A percentile compares a stretch with the other conserved stretches of the same genome.
Conservation (phyloP, 305 asterid species). For the Solanum hybrid region DNA sequence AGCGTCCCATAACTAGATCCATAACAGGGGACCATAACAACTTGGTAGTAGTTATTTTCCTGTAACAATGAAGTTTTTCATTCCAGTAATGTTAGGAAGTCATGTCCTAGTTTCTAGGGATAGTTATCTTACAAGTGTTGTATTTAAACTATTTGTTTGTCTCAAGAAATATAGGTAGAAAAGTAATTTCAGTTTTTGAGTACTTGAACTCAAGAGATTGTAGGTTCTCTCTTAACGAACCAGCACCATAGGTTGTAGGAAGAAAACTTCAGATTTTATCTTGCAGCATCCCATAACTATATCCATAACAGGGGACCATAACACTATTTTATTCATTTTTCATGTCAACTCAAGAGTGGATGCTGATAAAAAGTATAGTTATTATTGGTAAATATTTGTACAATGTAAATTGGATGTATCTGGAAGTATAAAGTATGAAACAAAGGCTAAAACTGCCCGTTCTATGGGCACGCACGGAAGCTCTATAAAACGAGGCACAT, state of each 20-base stretch:
- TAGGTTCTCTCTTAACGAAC: too few species aligned
- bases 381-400: background rate
- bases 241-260: too few species aligned
- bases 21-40: too few species aligned
- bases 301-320: background rate
- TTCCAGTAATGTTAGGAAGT: background rate
- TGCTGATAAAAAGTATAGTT: background rate
- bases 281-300: too few species aligned
- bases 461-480: background rate
- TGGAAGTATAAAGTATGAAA: background rate
- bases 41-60: too few species aligned
- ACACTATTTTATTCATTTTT: background rate
- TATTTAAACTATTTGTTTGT: background rate
- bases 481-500: background rate
- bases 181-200: too few species aligned
- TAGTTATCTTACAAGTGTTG: background rate
- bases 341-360: background rate
- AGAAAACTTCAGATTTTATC: too few species aligned
- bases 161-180: background rate
- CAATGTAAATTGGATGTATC: background rate
- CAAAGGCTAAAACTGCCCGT: background rate
- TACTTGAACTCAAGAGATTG: too few species aligned
- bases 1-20: too few species aligned
- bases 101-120: background rate
- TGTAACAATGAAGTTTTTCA: too few species aligned